These are phyloP conservation scores for Raddia distichophylla DNA, from an alignment of 176 grass and related monocot species.

Conservation along the genomic window DNA sequence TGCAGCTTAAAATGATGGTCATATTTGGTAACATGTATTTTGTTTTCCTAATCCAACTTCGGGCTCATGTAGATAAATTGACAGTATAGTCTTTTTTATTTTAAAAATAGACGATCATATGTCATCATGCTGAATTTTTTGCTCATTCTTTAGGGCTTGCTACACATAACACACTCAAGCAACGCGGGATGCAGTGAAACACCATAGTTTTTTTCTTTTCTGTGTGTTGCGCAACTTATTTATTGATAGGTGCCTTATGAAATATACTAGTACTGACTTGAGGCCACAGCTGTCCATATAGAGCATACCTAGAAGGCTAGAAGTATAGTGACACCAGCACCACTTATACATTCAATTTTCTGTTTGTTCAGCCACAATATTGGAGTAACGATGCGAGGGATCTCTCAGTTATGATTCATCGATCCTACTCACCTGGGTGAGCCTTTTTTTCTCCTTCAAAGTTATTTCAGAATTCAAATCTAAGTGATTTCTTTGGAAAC, in stretches of 20 bases:
- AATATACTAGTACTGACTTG: conserved; percentile 23
- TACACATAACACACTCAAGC: background rate
- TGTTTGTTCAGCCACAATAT: background rate
- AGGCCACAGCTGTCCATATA: conserved; percentile 6
- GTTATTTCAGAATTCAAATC: background rate
- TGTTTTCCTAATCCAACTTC: conserved; percentile 8
- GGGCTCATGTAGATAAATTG: background rate
- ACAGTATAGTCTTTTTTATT: background rate
- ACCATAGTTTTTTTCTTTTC: too few species aligned
- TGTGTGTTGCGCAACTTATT: background rate
- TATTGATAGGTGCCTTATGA: conserved; percentile 40
- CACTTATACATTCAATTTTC: conserved; percentile 14
- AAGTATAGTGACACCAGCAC: conserved; percentile 9
- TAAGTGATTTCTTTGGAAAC: background rate
- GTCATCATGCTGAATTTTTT: conserved; percentile 15
- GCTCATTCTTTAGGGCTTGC: conserved; percentile 28
- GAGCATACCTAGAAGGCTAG: background rate
- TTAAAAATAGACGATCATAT: background rate
- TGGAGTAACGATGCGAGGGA: background rate
- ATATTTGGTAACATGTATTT: background rate
- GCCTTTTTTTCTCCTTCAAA: background rate
- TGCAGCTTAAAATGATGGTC: background rate
- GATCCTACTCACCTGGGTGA: background rate
- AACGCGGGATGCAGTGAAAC: background rate
- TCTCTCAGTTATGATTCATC: background rate